phyloP scores from a whole-genome alignment of 2,329 filamentous ascomycete genomes.

The Thelonectria rubi region DNA sequence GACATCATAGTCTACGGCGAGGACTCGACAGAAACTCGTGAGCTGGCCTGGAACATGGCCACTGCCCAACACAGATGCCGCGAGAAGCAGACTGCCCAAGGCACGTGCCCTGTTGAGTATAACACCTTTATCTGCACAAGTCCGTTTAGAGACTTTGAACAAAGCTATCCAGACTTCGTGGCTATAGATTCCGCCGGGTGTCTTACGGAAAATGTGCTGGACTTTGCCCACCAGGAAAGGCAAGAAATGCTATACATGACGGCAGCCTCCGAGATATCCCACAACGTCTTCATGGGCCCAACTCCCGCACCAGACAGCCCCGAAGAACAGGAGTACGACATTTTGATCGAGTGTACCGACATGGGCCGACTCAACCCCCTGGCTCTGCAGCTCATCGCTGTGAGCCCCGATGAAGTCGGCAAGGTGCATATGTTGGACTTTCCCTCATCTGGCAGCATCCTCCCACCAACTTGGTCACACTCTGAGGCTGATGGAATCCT shows the following conservation, averaged over 20 bases:
- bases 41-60: constrained; percentile 74
- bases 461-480: constrained; percentile 84
- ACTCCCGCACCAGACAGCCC: constrained; percentile 75
- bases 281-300: constrained; percentile 90
- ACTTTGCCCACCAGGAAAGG: constrained; percentile 90
- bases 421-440: constrained; percentile 68
- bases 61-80: constrained; percentile 81
- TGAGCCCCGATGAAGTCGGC: constrained; percentile 58
- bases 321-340: constrained; percentile 74
- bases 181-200: constrained; percentile 76
- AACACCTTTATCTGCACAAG: constrained; percentile 82
- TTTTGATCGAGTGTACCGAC: constrained; percentile 90
- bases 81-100: constrained; percentile 66
- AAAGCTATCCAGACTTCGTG: constrained; percentile 74
- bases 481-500: constrained; percentile 84
- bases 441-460: constrained; percentile 91
- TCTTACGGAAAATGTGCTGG: constrained; percentile 79
- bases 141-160: constrained; percentile 76
- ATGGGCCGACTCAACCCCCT: constrained; percentile 77
- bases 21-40: constrained; percentile 66
- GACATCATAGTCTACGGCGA: constrained; percentile 95
- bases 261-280: constrained; percentile 84
- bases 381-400: constrained; percentile 70
- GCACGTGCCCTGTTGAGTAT: constrained; percentile 69
- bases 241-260: constrained; percentile 96